These are phyloP conservation scores for Solanum neorickii DNA, from an alignment of 257 asterid genomes.

Conservation along the genomic window DNA sequence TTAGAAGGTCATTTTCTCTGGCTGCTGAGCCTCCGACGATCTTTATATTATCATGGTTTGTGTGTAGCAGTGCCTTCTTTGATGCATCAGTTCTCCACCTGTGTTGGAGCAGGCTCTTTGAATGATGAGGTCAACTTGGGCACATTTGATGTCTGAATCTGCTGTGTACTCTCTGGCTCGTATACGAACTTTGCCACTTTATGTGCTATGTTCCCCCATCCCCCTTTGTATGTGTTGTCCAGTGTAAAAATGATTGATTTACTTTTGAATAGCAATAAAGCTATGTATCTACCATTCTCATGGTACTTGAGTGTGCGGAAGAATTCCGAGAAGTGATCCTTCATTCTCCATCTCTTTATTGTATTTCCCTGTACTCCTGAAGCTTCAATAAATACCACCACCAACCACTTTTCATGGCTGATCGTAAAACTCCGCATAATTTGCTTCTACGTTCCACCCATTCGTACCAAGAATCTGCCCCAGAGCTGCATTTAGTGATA, in stretches of 20 bases:
- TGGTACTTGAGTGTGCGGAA: neutral
- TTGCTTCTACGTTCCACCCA: neutral
- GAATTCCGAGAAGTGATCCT: neutral
- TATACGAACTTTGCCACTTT: neutral
- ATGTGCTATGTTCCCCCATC: neutral
- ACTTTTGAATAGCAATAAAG: neutral
- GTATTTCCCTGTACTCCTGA: neutral
- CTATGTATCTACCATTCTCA: neutral
- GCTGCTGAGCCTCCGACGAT: neutral
- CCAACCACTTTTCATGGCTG: neutral
- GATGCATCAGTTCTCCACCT: neutral
- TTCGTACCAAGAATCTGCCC: neutral
- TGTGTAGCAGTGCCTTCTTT: neutral
- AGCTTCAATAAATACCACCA: neutral
- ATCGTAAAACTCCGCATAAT: neutral
- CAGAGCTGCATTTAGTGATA: neutral
- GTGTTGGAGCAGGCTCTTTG: neutral
- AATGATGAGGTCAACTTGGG: neutral
- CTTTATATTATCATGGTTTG: neutral
- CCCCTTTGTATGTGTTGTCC: neutral
- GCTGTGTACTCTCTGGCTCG: neutral
- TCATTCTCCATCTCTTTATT: neutral
- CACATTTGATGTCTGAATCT: neutral
- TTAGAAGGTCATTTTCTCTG: neutral
- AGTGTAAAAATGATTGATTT: neutral